Percentiles rank a stretch among this genome's conserved stretches.
Evolutionary conservation across 306 rosid species (phyloP).

Genomic region (Geum urbanum): DNA sequence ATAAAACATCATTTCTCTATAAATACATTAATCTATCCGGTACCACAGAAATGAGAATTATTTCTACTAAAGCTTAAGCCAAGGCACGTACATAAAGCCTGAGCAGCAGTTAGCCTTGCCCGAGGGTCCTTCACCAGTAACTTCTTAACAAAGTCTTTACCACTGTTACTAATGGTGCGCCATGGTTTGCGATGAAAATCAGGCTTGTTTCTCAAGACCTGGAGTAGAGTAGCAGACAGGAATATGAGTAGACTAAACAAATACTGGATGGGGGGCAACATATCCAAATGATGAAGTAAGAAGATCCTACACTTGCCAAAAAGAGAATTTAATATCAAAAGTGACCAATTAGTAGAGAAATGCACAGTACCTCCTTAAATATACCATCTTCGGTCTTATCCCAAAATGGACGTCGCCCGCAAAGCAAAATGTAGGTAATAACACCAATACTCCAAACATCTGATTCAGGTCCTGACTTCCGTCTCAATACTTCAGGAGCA

Average conservation of each 20-base stretch:
- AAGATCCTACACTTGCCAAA: not conserved
- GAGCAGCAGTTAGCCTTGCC: constrained; percentile 97
- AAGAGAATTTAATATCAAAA: constrained; percentile 5
- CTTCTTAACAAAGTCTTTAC: constrained; percentile 92
- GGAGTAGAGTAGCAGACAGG: constrained; percentile 14
- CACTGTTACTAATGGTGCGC: constrained; percentile 72
- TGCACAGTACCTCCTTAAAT: constrained; percentile 84
- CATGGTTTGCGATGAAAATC: constrained; percentile 98
- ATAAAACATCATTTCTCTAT: not conserved
- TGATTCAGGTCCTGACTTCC: constrained; percentile 98
- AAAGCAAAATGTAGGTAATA: constrained; percentile 92
- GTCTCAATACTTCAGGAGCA: constrained; percentile 96
- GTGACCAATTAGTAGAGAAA: constrained; percentile 16
- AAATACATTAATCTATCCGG: constrained; percentile 9
- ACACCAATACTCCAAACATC: constrained; percentile 99
- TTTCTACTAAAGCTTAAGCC: constrained; percentile 22
- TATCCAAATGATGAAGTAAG: not conserved
- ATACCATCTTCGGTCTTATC: constrained; percentile 99
- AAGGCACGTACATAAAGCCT: constrained; percentile 82
- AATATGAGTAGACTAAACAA: constrained; percentile 10
- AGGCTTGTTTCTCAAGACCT: constrained; percentile 92
- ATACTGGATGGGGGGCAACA: not conserved
- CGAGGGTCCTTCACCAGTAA: constrained; percentile 93
- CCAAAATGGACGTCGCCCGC: constrained; percentile 99
- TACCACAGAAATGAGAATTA: constrained; percentile 18